Evolutionary conservation across 371 early-diverging fungal species (phyloP), one percentile per base, ranked within the genome.

Genomic region (Agmasoma carcini): DNA sequence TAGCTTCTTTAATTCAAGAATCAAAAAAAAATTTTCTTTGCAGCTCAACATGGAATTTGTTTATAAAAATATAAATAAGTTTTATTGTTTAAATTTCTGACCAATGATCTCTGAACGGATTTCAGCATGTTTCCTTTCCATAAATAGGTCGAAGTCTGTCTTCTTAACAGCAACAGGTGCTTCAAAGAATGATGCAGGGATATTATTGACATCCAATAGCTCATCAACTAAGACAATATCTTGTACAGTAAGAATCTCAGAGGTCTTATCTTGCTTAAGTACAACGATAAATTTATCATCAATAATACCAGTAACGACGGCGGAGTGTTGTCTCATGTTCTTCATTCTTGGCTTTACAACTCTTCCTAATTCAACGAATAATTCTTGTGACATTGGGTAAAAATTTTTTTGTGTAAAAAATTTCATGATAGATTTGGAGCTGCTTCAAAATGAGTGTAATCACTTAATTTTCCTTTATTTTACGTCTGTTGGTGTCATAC

Each of bases 401-500:
- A 41, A 38, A 34, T 31, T 44, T 47, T 46, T 43, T 41, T 22
- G 44, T 29, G 43, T 25, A 31, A 20, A 44, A 41, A 44, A 20
- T 41, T 55, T 55, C 29, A n/a, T 25, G 23, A 52, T 60, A 52
- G 20, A 27, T 14, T 19, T 61, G 11, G 41, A 31, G 27, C 39
- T 57, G 22, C 37, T 66, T 11, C 61, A 61, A 47, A 46, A 47
- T n/a, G 58, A 61, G 29, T 27, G 57, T 7, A 66, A 66, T 45
- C 54, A 66, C 17, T 36, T 66, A 1, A 17, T 61, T 23, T 66
- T 55, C 54, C 34, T 61, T 7, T 66, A 66, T 44, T 66, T 55
- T 40, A 66, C 56, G 15, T 39, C 55, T 5, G 52, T 66, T 7
- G 67, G 67, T 19, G 59, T 66, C 11, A 45, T 66, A 26, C 61